These are phyloP conservation scores for Kazachstania martiniae DNA, from an alignment of 805 yeast species.

Conservation along the genomic window DNA sequence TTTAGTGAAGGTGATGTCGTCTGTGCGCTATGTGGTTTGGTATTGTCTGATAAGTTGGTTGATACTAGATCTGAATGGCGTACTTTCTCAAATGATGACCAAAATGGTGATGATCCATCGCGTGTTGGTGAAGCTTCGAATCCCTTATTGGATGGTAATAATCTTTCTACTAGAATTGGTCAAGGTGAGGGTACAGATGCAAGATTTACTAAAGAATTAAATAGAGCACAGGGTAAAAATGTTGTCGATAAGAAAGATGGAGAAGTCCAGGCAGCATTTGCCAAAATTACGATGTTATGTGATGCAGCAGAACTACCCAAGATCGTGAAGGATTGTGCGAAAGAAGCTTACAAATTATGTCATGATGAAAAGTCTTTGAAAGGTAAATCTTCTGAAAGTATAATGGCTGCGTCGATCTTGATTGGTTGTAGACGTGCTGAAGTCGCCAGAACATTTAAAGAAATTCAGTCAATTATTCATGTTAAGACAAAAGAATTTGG, in stretches of 20 bases:
- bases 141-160: conserved; percentile 83
- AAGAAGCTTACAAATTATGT: conserved; percentile 87
- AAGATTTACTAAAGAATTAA: conserved; percentile 80
- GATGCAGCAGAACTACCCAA: conserved; percentile 92
- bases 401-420: conserved; percentile 93
- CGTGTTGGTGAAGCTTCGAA: conserved; percentile 99
- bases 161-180: conserved; percentile 85
- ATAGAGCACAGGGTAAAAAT: conserved; percentile 78
- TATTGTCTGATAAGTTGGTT: conserved; percentile 80
- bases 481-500: conserved; percentile 94
- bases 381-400: conserved; percentile 86
- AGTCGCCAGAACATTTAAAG: conserved; percentile 91
- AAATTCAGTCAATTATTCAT: conserved; percentile 87
- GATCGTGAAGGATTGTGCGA: conserved; percentile 94
- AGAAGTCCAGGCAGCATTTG: conserved; percentile 78
- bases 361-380: conserved; percentile 77
- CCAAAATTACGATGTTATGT: conserved; percentile 89
- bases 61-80: conserved; percentile 98
- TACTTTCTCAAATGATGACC: conserved; percentile 95
- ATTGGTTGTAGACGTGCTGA: conserved; percentile 91
- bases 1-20: conserved; percentile 97
- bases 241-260: conserved; percentile 81
- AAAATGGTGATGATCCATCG: conserved; percentile 94
- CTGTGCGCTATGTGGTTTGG: conserved; percentile 96
- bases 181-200: conserved; percentile 79